A percentile compares a stretch with the other conserved stretches of the same genome.
Evolutionary conservation across 495 filamentous ascomycete species (phyloP).

Genomic region (Xylaria longipes): DNA sequence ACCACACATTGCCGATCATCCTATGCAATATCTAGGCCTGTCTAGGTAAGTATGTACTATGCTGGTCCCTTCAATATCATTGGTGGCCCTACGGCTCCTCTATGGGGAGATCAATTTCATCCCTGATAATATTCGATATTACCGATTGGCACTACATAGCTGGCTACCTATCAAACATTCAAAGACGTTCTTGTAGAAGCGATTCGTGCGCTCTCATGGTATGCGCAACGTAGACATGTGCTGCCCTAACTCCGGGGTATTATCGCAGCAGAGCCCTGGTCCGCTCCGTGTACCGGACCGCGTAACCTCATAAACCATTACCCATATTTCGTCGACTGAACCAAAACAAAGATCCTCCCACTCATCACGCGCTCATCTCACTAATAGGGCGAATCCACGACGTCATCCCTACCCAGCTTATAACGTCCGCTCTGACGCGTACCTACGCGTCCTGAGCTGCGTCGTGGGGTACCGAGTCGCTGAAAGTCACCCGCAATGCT

Average conservation of each 20-base stretch:
- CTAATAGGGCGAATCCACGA: constrained; percentile 86
- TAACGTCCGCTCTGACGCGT: constrained; percentile 57
- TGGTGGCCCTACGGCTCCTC: constrained; percentile 9
- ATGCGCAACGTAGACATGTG: background rate
- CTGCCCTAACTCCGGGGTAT: constrained; percentile 28
- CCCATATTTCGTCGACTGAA: constrained; percentile 8
- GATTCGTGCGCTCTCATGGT: background rate
- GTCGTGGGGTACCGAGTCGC: constrained; percentile 53
- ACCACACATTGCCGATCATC: constrained; percentile 1
- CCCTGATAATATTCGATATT: background rate
- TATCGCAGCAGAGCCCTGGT: constrained; percentile 5
- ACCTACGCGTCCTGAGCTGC: constrained; percentile 54
- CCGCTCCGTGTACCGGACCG: constrained; percentile 10
- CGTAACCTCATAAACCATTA: constrained; percentile 20
- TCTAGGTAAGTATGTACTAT: background rate
- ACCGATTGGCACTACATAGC: background rate
- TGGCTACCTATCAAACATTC: constrained; percentile 21
- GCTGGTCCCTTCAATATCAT: background rate
- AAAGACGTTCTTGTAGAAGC: constrained; percentile 8
- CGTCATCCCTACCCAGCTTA: constrained; percentile 73
- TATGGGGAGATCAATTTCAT: background rate
- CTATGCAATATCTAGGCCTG: background rate
- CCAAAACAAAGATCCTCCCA: background rate
- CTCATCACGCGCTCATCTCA: background rate
- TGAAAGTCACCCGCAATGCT: constrained; percentile 72